Base-by-base conservation (phyloP, 169 alveolate species). In the Theileria orientalis region DNA sequence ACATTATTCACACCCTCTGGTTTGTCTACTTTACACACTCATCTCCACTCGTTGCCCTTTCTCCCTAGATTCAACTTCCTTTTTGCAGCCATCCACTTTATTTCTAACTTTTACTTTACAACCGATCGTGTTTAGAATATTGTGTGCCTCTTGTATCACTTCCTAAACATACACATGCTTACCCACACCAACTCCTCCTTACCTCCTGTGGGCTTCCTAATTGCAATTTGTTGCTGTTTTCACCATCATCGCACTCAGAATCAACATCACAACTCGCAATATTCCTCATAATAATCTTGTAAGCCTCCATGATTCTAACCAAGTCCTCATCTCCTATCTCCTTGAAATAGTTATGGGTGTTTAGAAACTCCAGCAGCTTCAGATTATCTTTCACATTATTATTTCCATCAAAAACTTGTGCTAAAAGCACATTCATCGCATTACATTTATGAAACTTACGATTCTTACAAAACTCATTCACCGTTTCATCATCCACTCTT, bases 381-480 rank as follows among this genome's bases (percentile, higher is more conserved):
- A 56, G 6, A 11, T 56, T 56, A 56, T 56, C 66, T 30, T 40
- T 25, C 32, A n/a, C 32, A 56, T 40, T 56, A 1, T 6, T 56
- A 27, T 56, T 14, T 9, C 44, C 66, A 21, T 56, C 37, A 33
- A 62, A 62, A 5, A 3, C n/a, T 51, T 44, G 1, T 40, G 46
- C 72, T 37, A 23, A 40, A 27, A 27, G 25, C n/a, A 32, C 25
- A 19, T 59, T 35, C 25, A 62, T 16, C 16, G 3, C 56, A 21
- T 1, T 19, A 40, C n/a, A 35, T 44, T 14, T 62, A 6, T 11
- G 8, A 51, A 41, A 76, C 87, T 42, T 72, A 79, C 87, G 52
- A 29, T 71, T 33, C 23, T 47, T 29, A 27, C 76, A 70, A 29
- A 79, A 52, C 0, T 23, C 47, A 11, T 7, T n/a, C 66, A 25